Conservation (phyloP, 371 early-diverging fungal genomes). For the Mortierella sp. region DNA sequence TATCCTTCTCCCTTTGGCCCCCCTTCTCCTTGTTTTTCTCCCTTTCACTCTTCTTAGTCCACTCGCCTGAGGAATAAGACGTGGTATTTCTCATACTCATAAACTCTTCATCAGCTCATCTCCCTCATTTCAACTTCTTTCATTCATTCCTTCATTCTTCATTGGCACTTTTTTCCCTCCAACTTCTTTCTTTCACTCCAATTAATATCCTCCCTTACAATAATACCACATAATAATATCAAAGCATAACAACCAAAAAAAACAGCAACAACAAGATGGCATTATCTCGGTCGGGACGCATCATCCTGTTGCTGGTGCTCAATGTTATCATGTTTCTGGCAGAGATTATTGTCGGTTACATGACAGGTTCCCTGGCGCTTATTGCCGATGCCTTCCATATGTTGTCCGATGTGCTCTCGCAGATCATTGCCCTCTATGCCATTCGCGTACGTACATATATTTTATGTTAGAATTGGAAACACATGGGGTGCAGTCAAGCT, state of each 20-base stretch:
- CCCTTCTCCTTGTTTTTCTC: background rate
- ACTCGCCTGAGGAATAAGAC: background rate
- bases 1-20: background rate
- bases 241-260: too few relatives aligned
- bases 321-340: conserved; percentile 80
- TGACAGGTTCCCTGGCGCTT: conserved; percentile 85
- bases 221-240: background rate
- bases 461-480: too few relatives aligned
- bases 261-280: conserved; percentile 23
- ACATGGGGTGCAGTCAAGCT: too few relatives aligned
- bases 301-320: conserved; percentile 74
- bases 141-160: background rate
- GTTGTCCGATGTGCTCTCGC: conserved; percentile 88
- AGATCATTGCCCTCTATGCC: conserved; percentile 90
- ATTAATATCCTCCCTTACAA: background rate
- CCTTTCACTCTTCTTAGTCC: background rate
- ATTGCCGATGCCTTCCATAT: conserved; percentile 97
- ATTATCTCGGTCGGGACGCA: conserved; percentile 55
- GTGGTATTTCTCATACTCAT: background rate
- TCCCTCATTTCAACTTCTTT: background rate
- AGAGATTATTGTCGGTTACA: conserved; percentile 86
- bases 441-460: conserved; percentile 75
- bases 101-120: background rate
- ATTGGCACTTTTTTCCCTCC: background rate
- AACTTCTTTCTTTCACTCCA: too few relatives aligned